Conservation (phyloP, 2,329 filamentous ascomycete species). For the Ascochyta viciae-villosae region DNA sequence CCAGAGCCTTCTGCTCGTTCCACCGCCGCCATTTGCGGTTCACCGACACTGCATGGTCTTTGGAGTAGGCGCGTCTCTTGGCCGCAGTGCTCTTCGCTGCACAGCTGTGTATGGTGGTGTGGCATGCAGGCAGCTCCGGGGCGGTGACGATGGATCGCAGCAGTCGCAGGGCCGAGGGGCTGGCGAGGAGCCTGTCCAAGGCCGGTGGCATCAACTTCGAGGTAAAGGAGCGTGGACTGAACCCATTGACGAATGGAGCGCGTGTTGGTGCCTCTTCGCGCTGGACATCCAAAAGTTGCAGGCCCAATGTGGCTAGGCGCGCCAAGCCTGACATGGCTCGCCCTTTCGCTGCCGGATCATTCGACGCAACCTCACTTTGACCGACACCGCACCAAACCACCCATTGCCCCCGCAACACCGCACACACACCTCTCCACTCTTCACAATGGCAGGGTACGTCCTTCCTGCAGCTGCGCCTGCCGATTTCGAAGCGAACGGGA, state of each 20-base stretch:
- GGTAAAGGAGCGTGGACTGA: constrained; percentile 15
- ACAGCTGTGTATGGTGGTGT: constrained; percentile 26
- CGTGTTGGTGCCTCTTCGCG: constrained; percentile 2
- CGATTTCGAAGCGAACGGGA: not conserved
- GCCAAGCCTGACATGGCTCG: constrained; percentile 17
- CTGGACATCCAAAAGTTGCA: constrained; percentile 5
- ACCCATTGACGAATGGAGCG: constrained; percentile 32
- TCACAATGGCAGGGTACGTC: constrained; percentile 54
- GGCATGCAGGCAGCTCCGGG: constrained; percentile 30
- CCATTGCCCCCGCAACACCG: constrained; percentile 43
- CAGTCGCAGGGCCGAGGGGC: constrained; percentile 52
- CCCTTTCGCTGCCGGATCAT: constrained; percentile 28
- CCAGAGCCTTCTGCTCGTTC: constrained; percentile 13
- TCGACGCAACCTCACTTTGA: constrained; percentile 39
- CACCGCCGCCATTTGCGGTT: constrained; percentile 26
- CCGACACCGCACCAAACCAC: constrained; percentile 37
- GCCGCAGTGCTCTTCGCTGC: constrained; percentile 11
- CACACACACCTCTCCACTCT: constrained; percentile 45
- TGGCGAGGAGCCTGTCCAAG: constrained; percentile 55
- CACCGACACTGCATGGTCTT: not conserved
- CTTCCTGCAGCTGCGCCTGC: constrained; percentile 21
- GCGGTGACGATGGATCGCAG: constrained; percentile 44
- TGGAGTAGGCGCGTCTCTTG: constrained; percentile 25
- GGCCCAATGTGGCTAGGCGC: constrained; percentile 26
- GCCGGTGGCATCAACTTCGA: constrained; percentile 52